These are phyloP conservation scores for Candolleomyces efflorescens DNA, from an alignment of 768 basidiomycete species.

Conservation along the genomic window DNA sequence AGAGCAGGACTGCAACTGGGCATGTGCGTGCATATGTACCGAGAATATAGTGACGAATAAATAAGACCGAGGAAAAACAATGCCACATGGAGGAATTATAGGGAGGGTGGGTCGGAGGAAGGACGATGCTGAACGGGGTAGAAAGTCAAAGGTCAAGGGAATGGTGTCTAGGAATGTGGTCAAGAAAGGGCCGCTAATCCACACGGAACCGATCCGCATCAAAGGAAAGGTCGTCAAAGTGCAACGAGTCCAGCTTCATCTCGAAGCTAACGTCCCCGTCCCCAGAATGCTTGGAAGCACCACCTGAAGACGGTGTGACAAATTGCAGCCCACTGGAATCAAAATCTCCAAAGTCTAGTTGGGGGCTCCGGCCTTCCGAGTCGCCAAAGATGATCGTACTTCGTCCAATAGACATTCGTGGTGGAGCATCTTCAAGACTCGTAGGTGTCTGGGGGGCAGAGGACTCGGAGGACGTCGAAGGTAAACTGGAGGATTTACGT, in stretches of 20 bases:
- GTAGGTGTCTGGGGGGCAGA: conserved; percentile 30
- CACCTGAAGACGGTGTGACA: background rate
- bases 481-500: conserved; percentile 13
- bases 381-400: background rate
- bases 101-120: background rate
- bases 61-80: background rate
- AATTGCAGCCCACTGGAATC: conserved; percentile 1
- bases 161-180: no score
- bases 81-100: background rate
- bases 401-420: background rate
- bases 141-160: no score
- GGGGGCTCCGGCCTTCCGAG: background rate
- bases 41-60: no score
- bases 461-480: conserved; percentile 16
- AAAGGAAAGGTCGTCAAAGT: conserved; percentile 69
- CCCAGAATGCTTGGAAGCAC: background rate
- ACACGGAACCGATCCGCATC: conserved; percentile 50
- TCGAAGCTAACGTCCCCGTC: conserved; percentile 47
- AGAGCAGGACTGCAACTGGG: background rate
- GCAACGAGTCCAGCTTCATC: conserved; percentile 68
- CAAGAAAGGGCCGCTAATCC: background rate
- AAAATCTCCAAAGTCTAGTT: conserved; percentile 5
- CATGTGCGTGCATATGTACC: no score
- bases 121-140: background rate
- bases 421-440: conserved; percentile 17